Conservation (phyloP, 768 basidiomycete genomes). For the Mycena crocata region DNA sequence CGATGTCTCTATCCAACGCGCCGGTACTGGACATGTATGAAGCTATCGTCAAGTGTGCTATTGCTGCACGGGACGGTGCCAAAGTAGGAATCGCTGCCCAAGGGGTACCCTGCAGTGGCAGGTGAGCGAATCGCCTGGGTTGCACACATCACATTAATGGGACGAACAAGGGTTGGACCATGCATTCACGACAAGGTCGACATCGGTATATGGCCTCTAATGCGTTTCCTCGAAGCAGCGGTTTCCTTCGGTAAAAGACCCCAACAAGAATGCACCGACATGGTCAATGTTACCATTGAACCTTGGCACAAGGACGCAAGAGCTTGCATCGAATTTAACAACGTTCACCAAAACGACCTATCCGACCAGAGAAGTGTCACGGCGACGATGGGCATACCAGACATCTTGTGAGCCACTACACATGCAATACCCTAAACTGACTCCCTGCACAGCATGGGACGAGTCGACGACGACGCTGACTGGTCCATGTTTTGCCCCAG, state of each 20-base stretch:
- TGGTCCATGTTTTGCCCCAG: not conserved
- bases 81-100: not conserved
- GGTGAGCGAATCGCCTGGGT: not conserved
- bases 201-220: not conserved
- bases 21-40: not conserved
- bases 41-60: not conserved
- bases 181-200: not conserved
- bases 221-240: not conserved
- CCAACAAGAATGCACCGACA: not conserved
- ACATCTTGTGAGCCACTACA: not conserved
- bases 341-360: not conserved
- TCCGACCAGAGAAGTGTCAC: not conserved
- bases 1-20: not conserved
- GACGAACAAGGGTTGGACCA: not conserved
- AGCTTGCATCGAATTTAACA: not conserved
- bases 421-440: too few species aligned
- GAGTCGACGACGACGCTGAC: not conserved
- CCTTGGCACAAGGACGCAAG: not conserved
- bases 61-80: not conserved
- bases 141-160: not conserved
- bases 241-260: not conserved
- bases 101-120: not conserved
- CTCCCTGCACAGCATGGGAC: not conserved
- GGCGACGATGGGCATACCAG: not conserved
- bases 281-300: not conserved